Evolutionary conservation across 2,329 filamentous ascomycete species (phyloP), one percentile per base, ranked within the genome.

Genomic region (Elsinoe perseae): DNA sequence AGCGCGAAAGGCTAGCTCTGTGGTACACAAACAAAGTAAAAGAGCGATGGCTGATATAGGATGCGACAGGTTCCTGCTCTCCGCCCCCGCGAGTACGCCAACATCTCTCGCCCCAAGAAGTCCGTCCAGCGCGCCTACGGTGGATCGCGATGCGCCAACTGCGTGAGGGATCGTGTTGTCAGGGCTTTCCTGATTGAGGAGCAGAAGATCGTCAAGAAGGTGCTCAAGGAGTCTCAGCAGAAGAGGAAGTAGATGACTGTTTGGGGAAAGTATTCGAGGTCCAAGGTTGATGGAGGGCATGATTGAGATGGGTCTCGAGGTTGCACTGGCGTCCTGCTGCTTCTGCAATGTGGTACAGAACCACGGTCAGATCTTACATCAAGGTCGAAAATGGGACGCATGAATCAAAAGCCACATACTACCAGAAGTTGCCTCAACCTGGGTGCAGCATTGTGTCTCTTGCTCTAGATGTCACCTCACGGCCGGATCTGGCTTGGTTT

Each of bases 171-270:
- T 82, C 87, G 93, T 69, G 89, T 98, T 68, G 89, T 96, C 68
- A 89, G 93, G 69, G 93, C 93, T 64, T 98, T 98, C 86, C 80
- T 98, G 76, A 97, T 98, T 66, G 95, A 98, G 83, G 93, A 98
- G 85, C 93, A 98, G 84, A 98, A 98, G 89, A 97, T 98, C 70
- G 93, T 98, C 79, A 98, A 98, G 90, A 98, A 98, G 89, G 93
- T 98, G 71, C 84, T 97, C 75, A 96, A 96, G 87, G 92, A 97
- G 83, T 84, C 82, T 63, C 89, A 95, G 80, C 87, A 89, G 81
- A 87, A 87, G 75, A 83, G 80, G 70, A 70, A 69, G 62, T 75
- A 71, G 69, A 65, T 48, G 48, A 20, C 18, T 21, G 40, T 8
- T 43, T 2, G 44, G 6, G 23, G 4, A n/a, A n/a, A 16, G 12